Evolutionary conservation across 78 protist species (phyloP).

Genomic region (Dictyostelium firmibasis): DNA sequence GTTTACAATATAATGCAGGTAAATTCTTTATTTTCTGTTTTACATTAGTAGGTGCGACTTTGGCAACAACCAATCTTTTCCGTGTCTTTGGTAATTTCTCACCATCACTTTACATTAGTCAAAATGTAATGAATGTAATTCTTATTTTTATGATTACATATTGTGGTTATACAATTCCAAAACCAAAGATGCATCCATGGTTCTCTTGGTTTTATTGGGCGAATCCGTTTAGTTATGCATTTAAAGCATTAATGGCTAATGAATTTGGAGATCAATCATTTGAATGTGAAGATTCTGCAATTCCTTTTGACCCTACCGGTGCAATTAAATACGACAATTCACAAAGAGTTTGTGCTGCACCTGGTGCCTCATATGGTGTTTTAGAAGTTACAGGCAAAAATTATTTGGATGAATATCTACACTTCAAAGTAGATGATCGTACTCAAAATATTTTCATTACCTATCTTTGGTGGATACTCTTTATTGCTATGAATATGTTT

Average conservation of each 20-base stretch:
- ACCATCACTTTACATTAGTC: constrained; percentile 39
- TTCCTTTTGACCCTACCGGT: constrained; percentile 25
- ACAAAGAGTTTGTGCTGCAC: constrained; percentile 17
- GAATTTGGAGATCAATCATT: constrained; percentile 2
- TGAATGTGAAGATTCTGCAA: neutral
- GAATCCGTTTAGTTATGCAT: constrained; percentile 41
- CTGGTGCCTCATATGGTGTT: constrained; percentile 15
- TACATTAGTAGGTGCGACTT: constrained; percentile 25
- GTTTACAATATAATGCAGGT: constrained; percentile 13
- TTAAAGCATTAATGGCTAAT: constrained; percentile 47
- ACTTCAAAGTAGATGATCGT: neutral
- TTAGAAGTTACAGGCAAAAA: neutral
- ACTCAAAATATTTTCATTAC: constrained; percentile 4
- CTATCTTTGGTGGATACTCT: constrained; percentile 49
- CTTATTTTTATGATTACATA: constrained; percentile 63
- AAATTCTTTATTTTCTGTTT: constrained; percentile 52
- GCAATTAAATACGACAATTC: neutral
- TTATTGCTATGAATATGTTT: constrained; percentile 15
- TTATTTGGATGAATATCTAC: neutral
- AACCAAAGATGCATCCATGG: constrained; percentile 64
- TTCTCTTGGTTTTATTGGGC: constrained; percentile 68
- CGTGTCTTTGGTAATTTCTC: constrained; percentile 43
- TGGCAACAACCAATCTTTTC: constrained; percentile 20
- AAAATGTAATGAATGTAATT: constrained; percentile 8
- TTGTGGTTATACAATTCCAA: constrained; percentile 43